Evolutionary conservation across 139 green algal species (phyloP).

Genomic region (Gonium pectorale): DNA sequence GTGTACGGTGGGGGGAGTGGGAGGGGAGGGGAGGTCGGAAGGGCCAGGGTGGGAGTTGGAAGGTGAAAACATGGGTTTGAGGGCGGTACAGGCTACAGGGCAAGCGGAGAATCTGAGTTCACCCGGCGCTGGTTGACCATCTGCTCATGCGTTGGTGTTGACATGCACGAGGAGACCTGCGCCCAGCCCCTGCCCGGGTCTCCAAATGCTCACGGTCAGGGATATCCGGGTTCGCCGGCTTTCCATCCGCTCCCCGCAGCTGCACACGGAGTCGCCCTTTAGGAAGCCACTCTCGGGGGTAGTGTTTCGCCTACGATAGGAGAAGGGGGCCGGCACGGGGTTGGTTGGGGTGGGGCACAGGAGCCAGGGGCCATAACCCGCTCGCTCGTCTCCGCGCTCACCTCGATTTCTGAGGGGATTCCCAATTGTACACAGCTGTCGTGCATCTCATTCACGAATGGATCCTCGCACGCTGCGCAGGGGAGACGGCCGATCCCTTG

Average conservation of each 20-base stretch:
- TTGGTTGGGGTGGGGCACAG: background rate
- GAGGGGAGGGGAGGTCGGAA: too few relatives aligned
- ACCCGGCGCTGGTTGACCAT: too few relatives aligned
- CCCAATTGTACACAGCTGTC: slow-evolving; percentile 60
- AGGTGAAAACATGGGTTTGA: too few relatives aligned
- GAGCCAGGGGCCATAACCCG: background rate
- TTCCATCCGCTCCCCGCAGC: slow-evolving; percentile 63
- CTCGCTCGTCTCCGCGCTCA: background rate
- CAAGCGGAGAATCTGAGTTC: too few relatives aligned
- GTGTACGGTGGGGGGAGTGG: too few relatives aligned
- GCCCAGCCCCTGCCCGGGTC: background rate
- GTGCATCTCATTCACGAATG: slow-evolving; percentile 62
- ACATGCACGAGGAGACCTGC: too few relatives aligned
- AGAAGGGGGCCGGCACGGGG: background rate
- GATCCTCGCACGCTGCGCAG: slow-evolving; percentile 58
- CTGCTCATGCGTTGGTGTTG: too few relatives aligned
- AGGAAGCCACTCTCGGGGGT: slow-evolving; percentile 68
- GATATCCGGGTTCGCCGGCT: slow-evolving; percentile 60
- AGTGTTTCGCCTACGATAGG: slow-evolving; percentile 66
- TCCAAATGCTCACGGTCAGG: slow-evolving; percentile 50
- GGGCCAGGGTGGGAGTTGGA: too few relatives aligned
- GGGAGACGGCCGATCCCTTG: background rate
- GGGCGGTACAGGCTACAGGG: too few relatives aligned
- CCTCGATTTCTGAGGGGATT: slow-evolving; percentile 64
- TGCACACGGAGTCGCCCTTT: slow-evolving; percentile 66